phyloP scores from a whole-genome alignment of 257 asterid genomes.

The Ophiorrhiza pumila region DNA sequence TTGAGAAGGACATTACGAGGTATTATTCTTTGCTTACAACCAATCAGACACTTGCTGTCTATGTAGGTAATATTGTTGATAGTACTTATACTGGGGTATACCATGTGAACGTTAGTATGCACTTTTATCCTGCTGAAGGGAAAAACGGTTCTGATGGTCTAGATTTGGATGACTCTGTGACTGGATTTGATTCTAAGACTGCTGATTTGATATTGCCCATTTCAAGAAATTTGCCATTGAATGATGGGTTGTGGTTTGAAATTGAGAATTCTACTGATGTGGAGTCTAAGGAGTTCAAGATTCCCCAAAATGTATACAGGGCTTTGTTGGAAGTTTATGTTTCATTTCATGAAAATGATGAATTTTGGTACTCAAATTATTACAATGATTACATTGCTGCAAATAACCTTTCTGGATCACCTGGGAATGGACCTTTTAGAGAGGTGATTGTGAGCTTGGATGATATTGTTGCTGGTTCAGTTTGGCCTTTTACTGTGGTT shows the following conservation, averaged over 20 bases:
- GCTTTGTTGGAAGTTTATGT: slow-evolving; percentile 73
- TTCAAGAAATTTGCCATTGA: slow-evolving; percentile 55
- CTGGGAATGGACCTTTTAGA: slow-evolving; percentile 75
- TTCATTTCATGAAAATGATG: slow-evolving; percentile 80
- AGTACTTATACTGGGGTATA: slow-evolving; percentile 68
- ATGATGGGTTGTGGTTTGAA: slow-evolving; percentile 78
- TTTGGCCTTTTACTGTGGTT: slow-evolving; percentile 78
- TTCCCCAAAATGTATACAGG: slow-evolving; percentile 53
- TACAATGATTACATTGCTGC: slow-evolving; percentile 53
- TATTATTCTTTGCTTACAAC: slow-evolving; percentile 52
- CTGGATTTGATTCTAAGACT: slow-evolving; percentile 31
- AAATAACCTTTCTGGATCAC: slow-evolving; percentile 32
- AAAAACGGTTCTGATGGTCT: not conserved
- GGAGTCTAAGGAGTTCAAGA: slow-evolving; percentile 39
- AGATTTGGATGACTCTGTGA: slow-evolving; percentile 4
- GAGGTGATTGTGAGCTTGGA: slow-evolving; percentile 64
- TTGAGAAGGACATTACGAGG: slow-evolving; percentile 68
- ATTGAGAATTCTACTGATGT: slow-evolving; percentile 49
- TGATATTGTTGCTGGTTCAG: slow-evolving; percentile 41
- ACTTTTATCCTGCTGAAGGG: slow-evolving; percentile 54
- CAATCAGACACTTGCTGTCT: slow-evolving; percentile 58
- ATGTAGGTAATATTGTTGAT: slow-evolving; percentile 58
- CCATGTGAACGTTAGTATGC: slow-evolving; percentile 55
- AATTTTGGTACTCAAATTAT: slow-evolving; percentile 64
- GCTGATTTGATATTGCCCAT: slow-evolving; percentile 73